These are phyloP conservation scores for Aspergillus diversus DNA, from an alignment of 495 filamentous ascomycete genomes.

Conservation along the genomic window DNA sequence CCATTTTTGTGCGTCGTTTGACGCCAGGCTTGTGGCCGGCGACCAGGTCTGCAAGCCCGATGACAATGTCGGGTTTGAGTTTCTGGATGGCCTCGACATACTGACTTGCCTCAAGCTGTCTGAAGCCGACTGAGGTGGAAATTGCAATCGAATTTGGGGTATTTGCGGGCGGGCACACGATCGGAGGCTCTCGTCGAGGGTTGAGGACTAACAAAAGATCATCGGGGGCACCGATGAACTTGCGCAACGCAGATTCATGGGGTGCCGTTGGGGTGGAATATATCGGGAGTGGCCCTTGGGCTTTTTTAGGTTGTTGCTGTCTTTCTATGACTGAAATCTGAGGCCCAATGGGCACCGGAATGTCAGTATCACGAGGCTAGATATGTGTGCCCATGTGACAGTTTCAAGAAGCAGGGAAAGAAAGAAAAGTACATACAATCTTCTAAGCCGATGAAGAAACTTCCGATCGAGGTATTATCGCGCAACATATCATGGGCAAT, in stretches of 20 bases:
- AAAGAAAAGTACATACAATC: slow-evolving; percentile 70
- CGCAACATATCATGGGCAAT: slow-evolving; percentile 81
- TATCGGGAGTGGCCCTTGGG: slow-evolving; percentile 50
- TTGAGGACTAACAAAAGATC: slow-evolving; percentile 72
- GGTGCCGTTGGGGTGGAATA: slow-evolving; percentile 46
- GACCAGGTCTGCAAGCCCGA: slow-evolving; percentile 78
- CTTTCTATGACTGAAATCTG: slow-evolving; percentile 74
- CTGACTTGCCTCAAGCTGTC: slow-evolving; percentile 63
- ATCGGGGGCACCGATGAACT: slow-evolving; percentile 67
- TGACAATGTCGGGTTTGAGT: slow-evolving; percentile 77
- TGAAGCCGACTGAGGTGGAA: slow-evolving; percentile 82
- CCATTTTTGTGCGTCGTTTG: slow-evolving; percentile 80
- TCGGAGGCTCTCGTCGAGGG: slow-evolving; percentile 75
- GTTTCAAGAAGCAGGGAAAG: background rate
- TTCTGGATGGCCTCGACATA: slow-evolving; percentile 65
- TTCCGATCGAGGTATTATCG: slow-evolving; percentile 64
- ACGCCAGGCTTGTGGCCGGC: slow-evolving; percentile 59
- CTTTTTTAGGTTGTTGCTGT: slow-evolving; percentile 40
- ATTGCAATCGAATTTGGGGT: slow-evolving; percentile 72
- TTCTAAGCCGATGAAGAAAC: slow-evolving; percentile 83
- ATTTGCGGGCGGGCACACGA: slow-evolving; percentile 73
- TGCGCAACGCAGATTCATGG: slow-evolving; percentile 62
- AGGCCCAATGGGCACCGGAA: slow-evolving; percentile 37
- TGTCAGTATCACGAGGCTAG: slow-evolving; percentile 27
- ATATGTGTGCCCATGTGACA: background rate